A percentile compares a stretch with the other conserved stretches of the same genome.
Evolutionary conservation across 2,329 filamentous ascomycete genomes (phyloP).

Genomic region (Pseudogymnoascus sp.): DNA sequence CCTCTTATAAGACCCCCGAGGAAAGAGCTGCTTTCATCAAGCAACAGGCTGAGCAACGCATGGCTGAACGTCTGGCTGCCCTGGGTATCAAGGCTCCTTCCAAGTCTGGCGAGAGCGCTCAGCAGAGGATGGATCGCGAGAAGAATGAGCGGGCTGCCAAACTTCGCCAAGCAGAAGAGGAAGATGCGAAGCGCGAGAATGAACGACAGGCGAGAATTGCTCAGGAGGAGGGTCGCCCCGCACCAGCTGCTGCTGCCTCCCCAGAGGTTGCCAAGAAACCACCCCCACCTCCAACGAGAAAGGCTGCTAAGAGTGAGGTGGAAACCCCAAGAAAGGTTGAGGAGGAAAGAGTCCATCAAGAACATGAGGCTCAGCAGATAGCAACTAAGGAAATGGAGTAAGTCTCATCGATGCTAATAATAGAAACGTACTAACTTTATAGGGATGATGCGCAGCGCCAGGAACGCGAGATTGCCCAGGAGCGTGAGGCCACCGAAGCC

Average conservation of each 20-base stretch:
- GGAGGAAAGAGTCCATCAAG: conserved; percentile 55
- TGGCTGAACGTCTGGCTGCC: conserved; percentile 91
- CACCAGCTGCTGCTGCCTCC: conserved; percentile 18
- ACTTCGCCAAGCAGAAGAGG: conserved; percentile 81
- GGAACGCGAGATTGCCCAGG: conserved; percentile 70
- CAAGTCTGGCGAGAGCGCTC: conserved; percentile 70
- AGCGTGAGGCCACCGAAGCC: conserved; percentile 72
- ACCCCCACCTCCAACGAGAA: conserved; percentile 72
- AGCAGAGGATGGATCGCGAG: conserved; percentile 83
- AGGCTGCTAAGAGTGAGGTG: conserved; percentile 54
- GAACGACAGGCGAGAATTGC: conserved; percentile 56
- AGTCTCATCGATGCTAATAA: conserved; percentile 35
- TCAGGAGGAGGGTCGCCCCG: conserved; percentile 27
- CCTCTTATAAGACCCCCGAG: conserved; percentile 81
- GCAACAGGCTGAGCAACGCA: conserved; percentile 91
- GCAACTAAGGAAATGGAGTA: conserved; percentile 76
- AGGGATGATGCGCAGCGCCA: conserved; percentile 67
- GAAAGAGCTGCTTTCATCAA: conserved; percentile 94
- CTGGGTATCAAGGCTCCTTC: conserved; percentile 78
- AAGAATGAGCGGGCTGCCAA: conserved; percentile 80
- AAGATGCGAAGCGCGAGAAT: conserved; percentile 79
- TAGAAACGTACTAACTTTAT: conserved; percentile 18
- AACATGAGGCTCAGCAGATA: conserved; percentile 67
- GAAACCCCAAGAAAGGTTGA: conserved; percentile 53
- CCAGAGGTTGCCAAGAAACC: conserved; percentile 49